Percentiles rank a stretch among this genome's conserved stretches.
These are phyloP conservation scores for Scheffersomyces stipitis DNA, from an alignment of 805 yeast genomes.

Conservation along the genomic window DNA sequence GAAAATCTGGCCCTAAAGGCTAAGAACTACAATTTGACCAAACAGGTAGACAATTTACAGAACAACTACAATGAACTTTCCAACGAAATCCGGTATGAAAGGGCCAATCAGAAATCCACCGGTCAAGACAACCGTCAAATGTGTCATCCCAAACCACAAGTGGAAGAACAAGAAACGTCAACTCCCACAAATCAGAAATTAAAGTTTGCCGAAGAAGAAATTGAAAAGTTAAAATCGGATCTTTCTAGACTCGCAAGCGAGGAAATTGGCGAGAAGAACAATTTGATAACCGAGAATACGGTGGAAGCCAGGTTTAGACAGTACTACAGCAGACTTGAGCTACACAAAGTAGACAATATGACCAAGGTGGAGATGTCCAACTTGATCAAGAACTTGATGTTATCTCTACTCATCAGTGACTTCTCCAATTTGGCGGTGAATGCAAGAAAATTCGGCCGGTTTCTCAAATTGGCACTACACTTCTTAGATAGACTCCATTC, in stretches of 20 bases:
- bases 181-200: background rate
- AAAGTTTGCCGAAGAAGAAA: too few relatives aligned
- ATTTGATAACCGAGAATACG: constrained; percentile 13
- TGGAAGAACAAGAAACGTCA: too few relatives aligned
- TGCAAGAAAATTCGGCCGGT: constrained; percentile 26
- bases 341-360: constrained; percentile 29
- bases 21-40: background rate
- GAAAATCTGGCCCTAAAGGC: constrained; percentile 6
- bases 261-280: constrained; percentile 15
- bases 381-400: constrained; percentile 33
- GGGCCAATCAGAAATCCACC: too few relatives aligned
- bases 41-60: background rate
- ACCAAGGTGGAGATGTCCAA: constrained; percentile 27
- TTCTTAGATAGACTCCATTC: constrained; percentile 36
- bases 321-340: constrained; percentile 24
- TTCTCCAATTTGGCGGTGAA: constrained; percentile 27
- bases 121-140: too few relatives aligned
- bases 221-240: constrained; percentile 1
- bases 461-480: constrained; percentile 19
- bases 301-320: constrained; percentile 21
- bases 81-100: constrained; percentile 3
- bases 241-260: too few relatives aligned
- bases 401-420: constrained; percentile 31
- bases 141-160: too few relatives aligned
- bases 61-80: constrained; percentile 2